Evolutionary conservation across 352 stramenopile species (phyloP), one percentile per base, ranked within the genome.

Genomic region (Phytophthora aleatoria): DNA sequence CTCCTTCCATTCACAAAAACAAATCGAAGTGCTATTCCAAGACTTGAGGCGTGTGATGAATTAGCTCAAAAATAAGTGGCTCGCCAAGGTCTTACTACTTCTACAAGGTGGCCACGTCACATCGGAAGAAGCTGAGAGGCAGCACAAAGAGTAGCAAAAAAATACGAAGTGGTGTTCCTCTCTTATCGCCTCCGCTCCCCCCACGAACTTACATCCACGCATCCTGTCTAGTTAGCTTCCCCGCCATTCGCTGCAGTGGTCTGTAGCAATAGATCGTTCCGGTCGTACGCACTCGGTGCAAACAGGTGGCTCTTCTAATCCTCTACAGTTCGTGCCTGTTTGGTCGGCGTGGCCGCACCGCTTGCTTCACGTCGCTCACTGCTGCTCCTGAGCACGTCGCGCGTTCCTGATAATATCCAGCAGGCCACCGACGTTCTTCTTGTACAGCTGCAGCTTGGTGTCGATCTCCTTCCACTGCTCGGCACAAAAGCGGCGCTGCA

Each of bases 401-500:
- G 85, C 85, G 63, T 74, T 89, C 44, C 78, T 82, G 61, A 92
- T 83, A 70, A 90, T 74, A 67, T 97, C 79, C 61, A 98, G 81
- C 67, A 98, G 81, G 30, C 80, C 71, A 69, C 82, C 83, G 16
- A 98, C 90, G 71, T 98, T 98, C 65, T 92, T 87, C 77, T 98
- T 98, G 89, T 97, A 98, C 55, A 85, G 62, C 69, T 96, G 74
- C 50, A 98, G 80, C 70, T 94, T 92, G 24, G 69, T 73, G 67
- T 98, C 81, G 26, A 98, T 76, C 36, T 91, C 82, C 59, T 89
- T 88, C 95, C 95, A 98, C 73, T 98, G 86, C 36, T 90, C 79
- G 12, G 78, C 72, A 48, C 90, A 90, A 64, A 98, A 98, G 36
- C 83, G 74, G 42, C 86, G 84, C 71, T 90, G 75, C 50, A 94